phyloP scores from a whole-genome alignment of 2,329 filamentous ascomycete species.

The Capronia coronata region DNA sequence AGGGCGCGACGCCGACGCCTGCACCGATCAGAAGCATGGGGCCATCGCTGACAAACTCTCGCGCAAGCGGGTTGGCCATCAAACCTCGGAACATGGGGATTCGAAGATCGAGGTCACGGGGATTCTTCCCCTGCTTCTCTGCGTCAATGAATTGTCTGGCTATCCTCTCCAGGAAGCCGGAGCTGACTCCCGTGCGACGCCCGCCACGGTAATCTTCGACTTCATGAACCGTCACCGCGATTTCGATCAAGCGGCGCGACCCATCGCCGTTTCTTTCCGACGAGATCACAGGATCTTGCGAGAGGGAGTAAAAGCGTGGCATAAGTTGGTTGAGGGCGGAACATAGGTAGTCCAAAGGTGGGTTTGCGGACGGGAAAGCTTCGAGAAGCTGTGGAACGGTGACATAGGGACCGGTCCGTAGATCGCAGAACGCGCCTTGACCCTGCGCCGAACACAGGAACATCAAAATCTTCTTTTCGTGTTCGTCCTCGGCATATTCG shows the following conservation, averaged over 20 bases:
- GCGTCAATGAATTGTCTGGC: slow-evolving; percentile 66
- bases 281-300: slow-evolving; percentile 84
- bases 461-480: slow-evolving; percentile 81
- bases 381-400: slow-evolving; percentile 78
- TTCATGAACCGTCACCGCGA: slow-evolving; percentile 95
- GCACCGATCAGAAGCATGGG: slow-evolving; percentile 97
- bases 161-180: slow-evolving; percentile 85
- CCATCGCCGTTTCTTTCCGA: slow-evolving; percentile 62
- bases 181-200: slow-evolving; percentile 74
- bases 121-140: slow-evolving; percentile 53
- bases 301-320: slow-evolving; percentile 97
- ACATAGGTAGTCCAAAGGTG: slow-evolving; percentile 74
- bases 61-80: slow-evolving; percentile 92
- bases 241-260: slow-evolving; percentile 80
- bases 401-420: slow-evolving; percentile 81
- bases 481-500: slow-evolving; percentile 70
- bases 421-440: slow-evolving; percentile 86
- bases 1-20: slow-evolving; percentile 92
- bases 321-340: slow-evolving; percentile 79
- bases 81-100: slow-evolving; percentile 97
- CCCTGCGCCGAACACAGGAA: slow-evolving; percentile 86
- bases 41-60: slow-evolving; percentile 84
- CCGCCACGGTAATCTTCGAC: slow-evolving; percentile 69
- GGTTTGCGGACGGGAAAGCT: slow-evolving; percentile 87
- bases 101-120: slow-evolving; percentile 55